These are phyloP conservation scores for Russula compacta DNA, from an alignment of 768 basidiomycete genomes.

Conservation along the genomic window DNA sequence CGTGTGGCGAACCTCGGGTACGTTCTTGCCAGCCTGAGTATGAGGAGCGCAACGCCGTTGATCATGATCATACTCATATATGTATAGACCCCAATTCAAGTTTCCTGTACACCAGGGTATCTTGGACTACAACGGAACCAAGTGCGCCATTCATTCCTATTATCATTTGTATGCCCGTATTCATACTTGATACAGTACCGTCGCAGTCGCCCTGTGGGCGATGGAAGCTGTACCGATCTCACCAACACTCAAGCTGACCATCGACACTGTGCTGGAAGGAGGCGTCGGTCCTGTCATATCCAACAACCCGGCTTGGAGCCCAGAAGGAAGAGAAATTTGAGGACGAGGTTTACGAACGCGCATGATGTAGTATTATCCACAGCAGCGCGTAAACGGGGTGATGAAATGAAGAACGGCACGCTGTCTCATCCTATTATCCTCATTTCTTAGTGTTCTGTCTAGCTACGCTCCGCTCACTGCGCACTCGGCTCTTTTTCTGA, in stretches of 20 bases:
- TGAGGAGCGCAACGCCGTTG: not conserved
- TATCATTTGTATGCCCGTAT: not conserved
- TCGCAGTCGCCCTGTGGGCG: slow-evolving; percentile 28
- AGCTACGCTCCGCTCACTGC: slow-evolving; percentile 44
- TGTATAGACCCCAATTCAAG: slow-evolving; percentile 56
- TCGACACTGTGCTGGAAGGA: slow-evolving; percentile 25
- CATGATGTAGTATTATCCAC: not conserved
- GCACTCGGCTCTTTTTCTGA: slow-evolving; percentile 37
- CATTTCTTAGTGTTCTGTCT: slow-evolving; percentile 56
- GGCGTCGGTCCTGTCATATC: slow-evolving; percentile 22
- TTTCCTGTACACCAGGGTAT: slow-evolving; percentile 84
- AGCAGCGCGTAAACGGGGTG: not conserved
- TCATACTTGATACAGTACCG: slow-evolving; percentile 7
- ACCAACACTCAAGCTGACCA: slow-evolving; percentile 22
- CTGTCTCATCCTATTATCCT: slow-evolving; percentile 32
- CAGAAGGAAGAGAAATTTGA: slow-evolving; percentile 6
- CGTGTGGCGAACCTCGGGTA: slow-evolving; percentile 28
- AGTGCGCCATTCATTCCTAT: slow-evolving; percentile 36
- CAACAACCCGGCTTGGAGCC: slow-evolving; percentile 21
- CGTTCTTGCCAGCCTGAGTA: not conserved
- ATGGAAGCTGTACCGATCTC: slow-evolving; percentile 24
- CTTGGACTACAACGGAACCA: slow-evolving; percentile 58
- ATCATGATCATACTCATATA: not conserved
- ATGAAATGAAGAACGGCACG: not conserved
- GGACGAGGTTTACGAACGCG: not conserved